Conservation (phyloP, 192 early-diverging fungal genomes). For the Funneliformis geosporum region DNA sequence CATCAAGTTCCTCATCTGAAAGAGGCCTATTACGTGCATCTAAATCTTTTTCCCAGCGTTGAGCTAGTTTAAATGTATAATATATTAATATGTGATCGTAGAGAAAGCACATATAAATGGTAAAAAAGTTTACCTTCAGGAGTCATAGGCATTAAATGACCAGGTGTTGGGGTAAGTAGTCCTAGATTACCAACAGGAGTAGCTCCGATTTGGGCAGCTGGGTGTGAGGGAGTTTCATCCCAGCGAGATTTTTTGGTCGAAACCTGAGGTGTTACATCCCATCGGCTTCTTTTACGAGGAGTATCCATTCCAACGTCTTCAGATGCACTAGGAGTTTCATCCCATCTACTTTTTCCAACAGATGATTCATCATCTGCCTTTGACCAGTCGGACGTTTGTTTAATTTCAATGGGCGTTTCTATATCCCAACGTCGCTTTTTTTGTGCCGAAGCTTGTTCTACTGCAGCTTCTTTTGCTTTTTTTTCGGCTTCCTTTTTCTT, state of each 20-base stretch:
- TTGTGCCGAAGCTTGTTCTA: slow-evolving; percentile 41
- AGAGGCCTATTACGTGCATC: slow-evolving; percentile 85
- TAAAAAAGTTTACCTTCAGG: slow-evolving; percentile 62
- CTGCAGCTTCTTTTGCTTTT: slow-evolving; percentile 45
- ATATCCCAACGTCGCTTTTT: slow-evolving; percentile 86
- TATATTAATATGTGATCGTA: not conserved
- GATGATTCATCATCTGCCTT: slow-evolving; percentile 53
- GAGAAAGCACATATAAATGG: not conserved
- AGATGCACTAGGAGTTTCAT: slow-evolving; percentile 71
- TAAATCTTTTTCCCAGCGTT: slow-evolving; percentile 77
- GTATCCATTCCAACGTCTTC: slow-evolving; percentile 40
- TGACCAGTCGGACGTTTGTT: slow-evolving; percentile 57
- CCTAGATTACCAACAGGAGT: slow-evolving; percentile 82
- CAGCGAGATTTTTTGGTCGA: slow-evolving; percentile 82
- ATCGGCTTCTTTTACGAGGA: slow-evolving; percentile 65
- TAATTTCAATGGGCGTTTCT: slow-evolving; percentile 52
- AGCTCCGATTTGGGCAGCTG: slow-evolving; percentile 58
- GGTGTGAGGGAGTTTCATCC: slow-evolving; percentile 91
- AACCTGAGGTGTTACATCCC: slow-evolving; percentile 81
- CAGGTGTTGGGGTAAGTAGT: slow-evolving; percentile 76
- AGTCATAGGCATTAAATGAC: slow-evolving; percentile 73
- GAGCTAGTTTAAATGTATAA: slow-evolving; percentile 34
- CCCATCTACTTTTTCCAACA: slow-evolving; percentile 63
- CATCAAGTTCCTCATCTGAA: slow-evolving; percentile 94
- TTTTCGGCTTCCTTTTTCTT: slow-evolving; percentile 65